Evolutionary conservation across 768 basidiomycete species (phyloP).

Genomic region (Tulasnella sp.): DNA sequence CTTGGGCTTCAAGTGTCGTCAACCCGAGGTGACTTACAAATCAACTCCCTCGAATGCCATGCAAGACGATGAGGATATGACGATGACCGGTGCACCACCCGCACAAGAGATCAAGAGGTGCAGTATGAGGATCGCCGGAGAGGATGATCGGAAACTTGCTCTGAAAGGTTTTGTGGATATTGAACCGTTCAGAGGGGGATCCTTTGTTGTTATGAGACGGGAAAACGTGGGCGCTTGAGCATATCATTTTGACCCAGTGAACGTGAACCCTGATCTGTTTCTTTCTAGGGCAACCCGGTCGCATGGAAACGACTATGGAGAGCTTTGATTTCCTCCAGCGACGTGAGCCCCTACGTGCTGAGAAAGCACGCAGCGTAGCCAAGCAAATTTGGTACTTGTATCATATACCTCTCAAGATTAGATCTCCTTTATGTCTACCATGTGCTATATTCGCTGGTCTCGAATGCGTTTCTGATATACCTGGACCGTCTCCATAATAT

Average conservation of each 20-base stretch:
- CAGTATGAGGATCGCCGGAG: slow-evolving; percentile 52
- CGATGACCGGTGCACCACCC: background rate
- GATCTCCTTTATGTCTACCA: background rate
- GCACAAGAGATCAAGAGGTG: background rate
- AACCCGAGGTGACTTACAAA: slow-evolving; percentile 19
- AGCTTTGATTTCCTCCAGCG: slow-evolving; percentile 49
- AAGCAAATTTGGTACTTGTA: background rate
- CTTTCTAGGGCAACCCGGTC: slow-evolving; percentile 65
- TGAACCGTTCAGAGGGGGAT: slow-evolving; percentile 55
- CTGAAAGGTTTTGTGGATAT: slow-evolving; percentile 75
- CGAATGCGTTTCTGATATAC: no score
- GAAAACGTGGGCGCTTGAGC: slow-evolving; percentile 28
- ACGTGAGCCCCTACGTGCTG: slow-evolving; percentile 58
- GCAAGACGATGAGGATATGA: background rate
- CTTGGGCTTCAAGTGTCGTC: slow-evolving; percentile 22
- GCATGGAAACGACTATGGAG: slow-evolving; percentile 79
- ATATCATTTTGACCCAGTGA: background rate
- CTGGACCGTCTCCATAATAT: no score
- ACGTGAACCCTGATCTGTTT: background rate
- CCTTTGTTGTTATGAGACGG: slow-evolving; percentile 32
- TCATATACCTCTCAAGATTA: background rate
- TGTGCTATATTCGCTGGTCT: no score
- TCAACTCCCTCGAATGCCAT: background rate
- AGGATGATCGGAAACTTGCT: slow-evolving; percentile 57
- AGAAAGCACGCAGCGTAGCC: slow-evolving; percentile 21